A percentile compares a stretch with the other conserved stretches of the same genome.
These are phyloP conservation scores for Candida vartiovaarae DNA, from an alignment of 805 yeast species.

Conservation along the genomic window DNA sequence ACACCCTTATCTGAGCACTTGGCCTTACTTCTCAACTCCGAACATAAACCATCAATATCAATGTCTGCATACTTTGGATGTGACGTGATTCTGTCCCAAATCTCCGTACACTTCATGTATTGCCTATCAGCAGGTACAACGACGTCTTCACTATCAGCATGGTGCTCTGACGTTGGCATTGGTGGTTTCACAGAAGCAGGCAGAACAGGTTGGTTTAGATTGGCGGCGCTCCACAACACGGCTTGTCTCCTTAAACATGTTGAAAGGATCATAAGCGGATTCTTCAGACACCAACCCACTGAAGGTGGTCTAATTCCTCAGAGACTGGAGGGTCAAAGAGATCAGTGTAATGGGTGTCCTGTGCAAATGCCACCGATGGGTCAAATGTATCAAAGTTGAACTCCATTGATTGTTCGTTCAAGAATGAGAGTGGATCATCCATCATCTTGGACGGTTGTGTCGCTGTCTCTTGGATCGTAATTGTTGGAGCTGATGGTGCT, in stretches of 20 bases:
- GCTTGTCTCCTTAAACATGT: slow-evolving; percentile 16
- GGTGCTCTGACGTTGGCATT: neutral
- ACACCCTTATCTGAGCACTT: slow-evolving; percentile 93
- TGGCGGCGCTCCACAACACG: slow-evolving; percentile 8
- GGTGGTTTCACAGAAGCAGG: neutral
- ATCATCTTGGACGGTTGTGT: neutral
- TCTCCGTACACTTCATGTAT: slow-evolving; percentile 74
- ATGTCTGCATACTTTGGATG: slow-evolving; percentile 92
- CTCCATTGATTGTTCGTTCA: slow-evolving; percentile 27
- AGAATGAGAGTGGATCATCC: slow-evolving; percentile 40
- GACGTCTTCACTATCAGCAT: slow-evolving; percentile 26
- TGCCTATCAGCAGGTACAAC: slow-evolving; percentile 65
- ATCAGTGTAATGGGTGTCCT: slow-evolving; percentile 7
- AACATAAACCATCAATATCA: slow-evolving; percentile 91
- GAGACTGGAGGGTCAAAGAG: slow-evolving; percentile 3
- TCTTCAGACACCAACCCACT: slow-evolving; percentile 46
- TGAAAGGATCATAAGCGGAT: slow-evolving; percentile 48
- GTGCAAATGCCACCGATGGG: slow-evolving; percentile 43
- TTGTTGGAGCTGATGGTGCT: slow-evolving; percentile 4
- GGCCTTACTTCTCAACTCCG: slow-evolving; percentile 85
- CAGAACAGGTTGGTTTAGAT: neutral
- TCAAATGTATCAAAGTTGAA: slow-evolving; percentile 35
- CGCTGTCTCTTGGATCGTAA: neutral
- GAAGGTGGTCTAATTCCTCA: slow-evolving; percentile 27
- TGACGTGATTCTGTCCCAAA: slow-evolving; percentile 92